phyloP scores from a whole-genome alignment of 2,329 filamentous ascomycete species.

The Pseudocercospora eumusae region DNA sequence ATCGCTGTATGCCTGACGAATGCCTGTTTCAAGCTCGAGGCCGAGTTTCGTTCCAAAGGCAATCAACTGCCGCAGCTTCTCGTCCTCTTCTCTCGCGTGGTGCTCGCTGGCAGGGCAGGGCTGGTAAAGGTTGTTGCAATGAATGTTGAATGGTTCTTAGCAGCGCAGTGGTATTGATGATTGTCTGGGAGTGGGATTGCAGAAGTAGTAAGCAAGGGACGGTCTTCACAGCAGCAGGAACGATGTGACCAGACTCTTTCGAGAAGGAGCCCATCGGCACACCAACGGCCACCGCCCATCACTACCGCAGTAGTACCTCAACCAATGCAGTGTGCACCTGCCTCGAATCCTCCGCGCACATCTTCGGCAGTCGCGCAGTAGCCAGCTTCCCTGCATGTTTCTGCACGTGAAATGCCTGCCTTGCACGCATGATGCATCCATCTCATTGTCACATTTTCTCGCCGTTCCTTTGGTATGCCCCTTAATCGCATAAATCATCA shows the following conservation, averaged over 20 bases:
- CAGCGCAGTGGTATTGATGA: not conserved
- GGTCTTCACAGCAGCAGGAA: no score
- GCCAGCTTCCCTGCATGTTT: not conserved
- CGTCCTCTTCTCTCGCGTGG: not conserved
- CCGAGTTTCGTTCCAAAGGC: not conserved
- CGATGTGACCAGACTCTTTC: no score
- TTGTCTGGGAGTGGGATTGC: no score
- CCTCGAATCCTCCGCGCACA: no score
- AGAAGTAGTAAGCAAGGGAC: not conserved
- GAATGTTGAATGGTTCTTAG: not conserved
- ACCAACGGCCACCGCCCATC: not conserved
- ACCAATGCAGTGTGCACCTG: no score
- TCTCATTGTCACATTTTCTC: not conserved
- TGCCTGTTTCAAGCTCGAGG: not conserved
- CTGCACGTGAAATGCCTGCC: conserved; percentile 1
- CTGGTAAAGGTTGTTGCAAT: not conserved
- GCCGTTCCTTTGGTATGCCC: no score
- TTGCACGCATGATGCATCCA: no score
- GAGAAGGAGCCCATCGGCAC: not conserved
- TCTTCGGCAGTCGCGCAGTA: not conserved
- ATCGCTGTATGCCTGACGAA: conserved; percentile 6
- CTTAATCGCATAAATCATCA: no score
- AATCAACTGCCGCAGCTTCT: conserved; percentile 2
- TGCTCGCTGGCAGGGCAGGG: not conserved
- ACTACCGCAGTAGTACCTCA: not conserved